Percentiles rank a stretch among this genome's conserved stretches.
Evolutionary conservation across 768 basidiomycete species (phyloP).

Genomic region (Gymnopilus dilepis): DNA sequence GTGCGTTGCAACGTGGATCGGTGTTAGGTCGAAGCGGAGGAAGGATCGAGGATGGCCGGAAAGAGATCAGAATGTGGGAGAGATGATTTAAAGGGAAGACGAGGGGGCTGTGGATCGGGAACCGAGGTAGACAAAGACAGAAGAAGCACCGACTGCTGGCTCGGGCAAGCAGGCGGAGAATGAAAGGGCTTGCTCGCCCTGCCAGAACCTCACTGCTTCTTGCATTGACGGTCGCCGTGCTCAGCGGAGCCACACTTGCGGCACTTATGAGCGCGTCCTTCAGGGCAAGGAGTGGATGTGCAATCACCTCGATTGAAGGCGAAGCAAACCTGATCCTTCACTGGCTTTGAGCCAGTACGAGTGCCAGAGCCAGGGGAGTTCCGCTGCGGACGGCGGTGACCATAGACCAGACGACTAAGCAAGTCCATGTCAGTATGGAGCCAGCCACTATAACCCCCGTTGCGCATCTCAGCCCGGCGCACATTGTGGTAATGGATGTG

Average conservation of each 20-base stretch:
- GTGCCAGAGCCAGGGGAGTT: background rate
- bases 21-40: slow-evolving; percentile 29
- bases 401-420: slow-evolving; percentile 5
- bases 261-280: no score
- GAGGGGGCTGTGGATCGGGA: background rate
- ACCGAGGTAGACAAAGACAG: slow-evolving; percentile 1
- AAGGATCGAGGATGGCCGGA: background rate
- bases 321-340: slow-evolving; percentile 20
- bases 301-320: slow-evolving; percentile 24
- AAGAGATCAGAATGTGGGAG: slow-evolving; percentile 2
- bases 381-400: background rate
- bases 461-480: background rate
- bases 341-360: background rate
- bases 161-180: slow-evolving; percentile 7
- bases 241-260: no score
- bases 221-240: no score
- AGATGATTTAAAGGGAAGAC: background rate
- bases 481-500: background rate
- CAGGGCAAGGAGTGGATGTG: slow-evolving; percentile 18
- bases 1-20: slow-evolving; percentile 28
- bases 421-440: background rate
- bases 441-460: background rate
- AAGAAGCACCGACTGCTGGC: background rate
- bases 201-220: no score
- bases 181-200: no score